Conservation (phyloP, 176 grass and related monocot genomes). For the Triticum aestivum region IWGSC_CS_RefSeq_v2.1 NC_057814.1:25686621-25687120, state of each 20-base stretch:
- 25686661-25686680: background rate
- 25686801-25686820: background rate
- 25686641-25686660: background rate
- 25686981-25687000: background rate
- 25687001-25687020: background rate
- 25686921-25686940: background rate
- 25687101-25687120: background rate
- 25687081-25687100: background rate
- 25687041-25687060: constrained; percentile 15
- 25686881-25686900: background rate
- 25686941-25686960: background rate
- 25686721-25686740: background rate
- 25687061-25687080: background rate
- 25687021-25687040: background rate
- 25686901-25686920: background rate
- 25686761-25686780: background rate
- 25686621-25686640: background rate
- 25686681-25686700: background rate
- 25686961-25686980: background rate
- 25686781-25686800: background rate
- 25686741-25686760: background rate
- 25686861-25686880: background rate
- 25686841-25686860: too few species aligned
- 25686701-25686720: background rate
- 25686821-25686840: background rate